Base-by-base conservation (phyloP, 1,284 basidiomycete genomes). In the Exobasidium rhododendri region DNA sequence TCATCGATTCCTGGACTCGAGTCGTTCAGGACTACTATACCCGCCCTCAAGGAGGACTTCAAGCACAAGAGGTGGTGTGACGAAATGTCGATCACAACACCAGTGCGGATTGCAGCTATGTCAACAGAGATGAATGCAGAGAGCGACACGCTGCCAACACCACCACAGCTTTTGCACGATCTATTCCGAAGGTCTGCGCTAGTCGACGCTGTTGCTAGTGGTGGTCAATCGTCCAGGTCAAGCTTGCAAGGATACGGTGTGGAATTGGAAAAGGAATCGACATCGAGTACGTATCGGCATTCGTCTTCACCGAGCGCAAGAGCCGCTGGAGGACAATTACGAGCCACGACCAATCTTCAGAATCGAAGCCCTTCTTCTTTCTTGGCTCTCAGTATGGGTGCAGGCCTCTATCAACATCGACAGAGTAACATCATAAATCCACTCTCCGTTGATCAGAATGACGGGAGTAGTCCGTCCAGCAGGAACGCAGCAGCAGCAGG, bases 121-220 rank as follows among this genome's bases (percentile, higher is more conserved):
- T 40, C 35, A 40, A 28, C 47, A 50, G 47, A 50, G 13, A 24
- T 50, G 47, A 50, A 26, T 50, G 26, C n/a, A 4, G 47, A 50
- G 20, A 50, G 47, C 28, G n/a, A n/a, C n/a, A n/a, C 47, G 13
- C 28, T 50, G 24, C 47, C 47, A 26, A 50, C 47, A 3, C 47
- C 47, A 6, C 47, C 47, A 20, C n/a, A 50, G 28, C 20, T 26
- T 7, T 24, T 50, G 47, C 47, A 50, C 28, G 47, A 50, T 26
- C 28, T 50, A 13, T 24, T 50, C 14, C 22, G 47, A 13, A n/a
- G n/a, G n/a, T n/a, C n/a, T n/a, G n/a, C n/a, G n/a, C n/a, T n/a
- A n/a, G n/a, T n/a, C n/a, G n/a, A n/a, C n/a, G n/a, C n/a, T n/a
- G n/a, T n/a, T n/a, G 28, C 14, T 26, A 28, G 47, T 6, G 28